Evolutionary conservation across 163 green algal species (phyloP).

Genomic region (Coccomyxa subellipsoidea): DNA sequence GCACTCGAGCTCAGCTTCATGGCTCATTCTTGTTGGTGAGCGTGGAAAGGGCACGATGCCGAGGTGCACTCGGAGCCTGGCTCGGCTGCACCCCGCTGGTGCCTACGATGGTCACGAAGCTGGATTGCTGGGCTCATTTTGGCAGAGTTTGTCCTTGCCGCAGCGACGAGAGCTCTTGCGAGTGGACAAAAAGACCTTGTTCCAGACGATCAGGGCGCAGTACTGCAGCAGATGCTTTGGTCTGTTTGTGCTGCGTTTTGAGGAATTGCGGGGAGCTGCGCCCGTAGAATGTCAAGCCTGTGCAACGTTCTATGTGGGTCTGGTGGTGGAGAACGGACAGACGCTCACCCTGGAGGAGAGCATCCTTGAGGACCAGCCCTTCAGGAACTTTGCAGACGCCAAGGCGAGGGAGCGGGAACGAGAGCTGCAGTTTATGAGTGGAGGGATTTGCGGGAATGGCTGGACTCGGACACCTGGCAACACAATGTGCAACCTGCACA

Average conservation of each 20-base stretch:
- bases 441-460: slow-evolving; percentile 33
- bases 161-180: slow-evolving; percentile 6
- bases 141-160: neutral
- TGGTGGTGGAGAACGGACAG: slow-evolving; percentile 14
- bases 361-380: slow-evolving; percentile 22
- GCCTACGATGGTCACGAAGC: neutral
- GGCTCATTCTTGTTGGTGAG: neutral
- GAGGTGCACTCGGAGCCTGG: neutral
- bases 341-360: slow-evolving; percentile 22
- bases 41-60: neutral
- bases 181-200: slow-evolving; percentile 22
- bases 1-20: too few species aligned
- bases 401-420: slow-evolving; percentile 26
- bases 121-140: neutral
- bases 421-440: slow-evolving; percentile 32
- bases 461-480: slow-evolving; percentile 17
- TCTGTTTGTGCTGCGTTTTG: slow-evolving; percentile 20
- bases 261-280: slow-evolving; percentile 20
- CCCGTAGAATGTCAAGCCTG: slow-evolving; percentile 16
- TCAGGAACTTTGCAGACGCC: slow-evolving; percentile 23
- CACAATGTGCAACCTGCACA: slow-evolving; percentile 33
- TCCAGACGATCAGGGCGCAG: slow-evolving; percentile 23
- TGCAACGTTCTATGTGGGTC: neutral
- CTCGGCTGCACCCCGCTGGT: neutral
- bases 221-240: slow-evolving; percentile 35